Percentiles rank a stretch among this genome's conserved stretches.
phyloP scores from a whole-genome alignment of 306 rosid species.

The Rosa chinensis region DNA sequence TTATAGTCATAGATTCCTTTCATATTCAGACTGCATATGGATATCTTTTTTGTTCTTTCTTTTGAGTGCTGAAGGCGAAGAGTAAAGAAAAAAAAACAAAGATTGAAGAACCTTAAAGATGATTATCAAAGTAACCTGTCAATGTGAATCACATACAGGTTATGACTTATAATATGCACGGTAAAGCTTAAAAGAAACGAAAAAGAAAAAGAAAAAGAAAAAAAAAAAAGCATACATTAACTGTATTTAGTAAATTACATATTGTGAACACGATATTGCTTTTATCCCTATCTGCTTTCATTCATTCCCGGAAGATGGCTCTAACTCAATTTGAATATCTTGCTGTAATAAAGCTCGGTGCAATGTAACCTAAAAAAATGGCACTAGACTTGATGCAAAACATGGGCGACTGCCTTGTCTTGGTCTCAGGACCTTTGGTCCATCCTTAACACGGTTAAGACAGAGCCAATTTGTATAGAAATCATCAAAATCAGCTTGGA shows the following conservation, averaged over 20 bases:
- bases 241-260: slow-evolving; percentile 35
- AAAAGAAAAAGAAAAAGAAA: neutral
- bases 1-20: neutral
- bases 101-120: neutral
- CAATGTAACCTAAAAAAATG: slow-evolving; percentile 27
- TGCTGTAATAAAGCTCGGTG: slow-evolving; percentile 25
- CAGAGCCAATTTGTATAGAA: slow-evolving; percentile 21
- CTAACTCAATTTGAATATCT: slow-evolving; percentile 20
- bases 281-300: slow-evolving; percentile 33
- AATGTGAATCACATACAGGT: slow-evolving; percentile 24
- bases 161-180: slow-evolving; percentile 1
- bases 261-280: slow-evolving; percentile 25
- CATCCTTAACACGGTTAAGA: slow-evolving; percentile 31
- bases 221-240: slow-evolving; percentile 13
- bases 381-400: slow-evolving; percentile 36
- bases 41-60: neutral
- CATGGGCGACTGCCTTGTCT: slow-evolving; percentile 23
- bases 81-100: neutral
- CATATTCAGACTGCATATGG: neutral
- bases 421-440: slow-evolving; percentile 34
- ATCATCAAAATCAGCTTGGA: slow-evolving; percentile 31
- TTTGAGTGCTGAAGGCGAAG: slow-evolving; percentile 10
- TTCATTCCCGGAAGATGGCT: slow-evolving; percentile 20
- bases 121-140: slow-evolving; percentile 13
- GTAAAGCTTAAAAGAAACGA: slow-evolving; percentile 22